Evolutionary conservation across 768 basidiomycete species (phyloP), one percentile per base, ranked within the genome.

Genomic region (Suillus ampliporus): DNA sequence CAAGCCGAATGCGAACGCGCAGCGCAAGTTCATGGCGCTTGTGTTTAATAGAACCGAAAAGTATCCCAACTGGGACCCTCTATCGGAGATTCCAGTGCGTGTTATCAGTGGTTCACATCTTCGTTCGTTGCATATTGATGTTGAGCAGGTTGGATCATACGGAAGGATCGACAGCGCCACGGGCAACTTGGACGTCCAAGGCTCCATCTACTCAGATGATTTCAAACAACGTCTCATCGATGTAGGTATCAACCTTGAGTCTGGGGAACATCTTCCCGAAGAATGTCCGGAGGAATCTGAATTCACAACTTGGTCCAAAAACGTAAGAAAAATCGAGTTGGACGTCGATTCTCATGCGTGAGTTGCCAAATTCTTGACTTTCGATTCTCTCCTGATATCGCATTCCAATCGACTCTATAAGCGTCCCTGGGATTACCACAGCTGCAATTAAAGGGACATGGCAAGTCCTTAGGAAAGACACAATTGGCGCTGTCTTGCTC

Each of bases 1-100:
- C 14, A 10, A 53, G 8, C 21, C 52, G 8, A 37, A 9, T 21
- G 14, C 52, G 13, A 34, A 53, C 1, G 52, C 52, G 4, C 52
- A 53, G 23, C 35, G 52, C 52, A 53, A 53, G 35, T 53, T 37
- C 14, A 15, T 53, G 21, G 52, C 37, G 4, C 52, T 53, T 15
- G 37, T 53, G 37, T 53, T 21, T 14, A 15, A 53, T 37, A n/a
- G 34, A 13, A 53, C 52, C 4, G 35, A 21, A 53, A 53, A 53
- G 14, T 53, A 37, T 37, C 14, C 35, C 21, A 53, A 53, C 52
- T 53, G 52, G 52, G 52, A 53, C n/a, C 52, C 52, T 4, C 52
- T 35, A n/a, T 53, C 52, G 4, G 52, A 53, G n/a, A 37, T 53
- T 23, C 14, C 8, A 37, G 52, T 53, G 21, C n/a, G 52, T 53